Base-by-base conservation (phyloP, 2,329 filamentous ascomycete genomes). In the Colletotrichum zoysiae region DNA sequence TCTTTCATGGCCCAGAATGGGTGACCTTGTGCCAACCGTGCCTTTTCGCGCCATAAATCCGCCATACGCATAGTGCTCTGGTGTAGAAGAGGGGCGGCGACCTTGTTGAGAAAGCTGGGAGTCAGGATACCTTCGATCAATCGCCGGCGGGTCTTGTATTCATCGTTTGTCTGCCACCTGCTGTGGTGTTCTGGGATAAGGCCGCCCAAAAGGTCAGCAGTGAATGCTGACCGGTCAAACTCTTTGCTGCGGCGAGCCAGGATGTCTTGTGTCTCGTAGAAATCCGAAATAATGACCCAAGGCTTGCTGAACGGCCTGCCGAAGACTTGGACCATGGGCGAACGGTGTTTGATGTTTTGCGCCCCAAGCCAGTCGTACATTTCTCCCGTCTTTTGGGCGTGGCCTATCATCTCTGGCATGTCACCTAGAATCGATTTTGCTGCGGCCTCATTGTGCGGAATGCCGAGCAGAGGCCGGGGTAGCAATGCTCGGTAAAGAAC, bases 121-220 rank as follows among this genome's bases (percentile, higher is more conserved):
- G 78, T 75, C 79, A 83, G 82, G 8, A 83, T 74, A 51, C 83
- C 81, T 55, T 77, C 75, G 4, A 82, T 71, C 3, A 83, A 76
- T 53, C 79, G 77, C 61, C 76, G 79, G 53, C 82, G 79, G 18
- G 51, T 60, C 73, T 78, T 81, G 73, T 79, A 80, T 8, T 77
- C 74, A 3, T 79, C 77, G 65, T 80, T 82, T 76, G 12, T 74
- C 65, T 7, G 79, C 69, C 65, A 78, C 51, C 75, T 66, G 65
- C 82, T 79, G 71, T 83, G 82, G 53, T 80, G 77, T 26, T 79
- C 70, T 1, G 74, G 75, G 5, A 76, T 65, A 8, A 75, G 61
- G 6, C 74, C 73, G 8, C 51, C 26, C 30, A 80, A 77, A 2
- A 74, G 12, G 50, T 74, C 73, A 11, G 59, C 64, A 14, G 50